These are phyloP conservation scores for Kingdonia uniflora DNA, from an alignment of 164 flowering plant genomes.

Conservation along the genomic window DNA sequence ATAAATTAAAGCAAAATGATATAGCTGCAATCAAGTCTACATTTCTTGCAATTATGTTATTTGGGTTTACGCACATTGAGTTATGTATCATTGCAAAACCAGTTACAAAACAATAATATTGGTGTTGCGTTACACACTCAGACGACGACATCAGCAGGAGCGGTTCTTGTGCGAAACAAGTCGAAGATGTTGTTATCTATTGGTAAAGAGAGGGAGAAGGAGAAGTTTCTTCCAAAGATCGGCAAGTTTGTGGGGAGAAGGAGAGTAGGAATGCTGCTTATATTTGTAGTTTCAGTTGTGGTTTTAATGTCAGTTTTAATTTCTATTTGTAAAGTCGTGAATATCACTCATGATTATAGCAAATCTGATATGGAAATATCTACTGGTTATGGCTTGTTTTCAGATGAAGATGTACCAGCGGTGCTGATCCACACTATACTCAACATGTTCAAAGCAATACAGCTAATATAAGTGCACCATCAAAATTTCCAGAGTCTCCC, in stretches of 20 bases:
- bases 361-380: too few relatives aligned
- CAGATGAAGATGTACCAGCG: slow-evolving; percentile 21
- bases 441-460: background rate
- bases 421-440: background rate
- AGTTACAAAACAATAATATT: slow-evolving; percentile 22
- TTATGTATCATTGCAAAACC: slow-evolving; percentile 61
- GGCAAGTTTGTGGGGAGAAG: slow-evolving; percentile 39
- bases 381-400: background rate
- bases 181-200: slow-evolving; percentile 34
- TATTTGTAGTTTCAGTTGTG: slow-evolving; percentile 14
- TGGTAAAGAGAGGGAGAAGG: slow-evolving; percentile 67
- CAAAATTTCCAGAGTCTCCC: slow-evolving; percentile 6
- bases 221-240: slow-evolving; percentile 29
- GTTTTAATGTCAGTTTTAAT: slow-evolving; percentile 17
- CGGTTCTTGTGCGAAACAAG: slow-evolving; percentile 26
- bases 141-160: slow-evolving; percentile 17
- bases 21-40: too few relatives aligned
- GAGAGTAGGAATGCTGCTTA: slow-evolving; percentile 45
- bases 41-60: too few relatives aligned
- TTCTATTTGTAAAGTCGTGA: slow-evolving; percentile 13
- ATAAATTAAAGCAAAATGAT: too few relatives aligned
- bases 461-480: slow-evolving; percentile 5
- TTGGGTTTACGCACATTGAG: slow-evolving; percentile 65
- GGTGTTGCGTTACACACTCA: slow-evolving; percentile 21
- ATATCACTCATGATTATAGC: too few relatives aligned